Evolutionary conservation across 305 asterid genomes (phyloP), one percentile per base, ranked within the genome.

Genomic region (Ajuga reptans): DNA sequence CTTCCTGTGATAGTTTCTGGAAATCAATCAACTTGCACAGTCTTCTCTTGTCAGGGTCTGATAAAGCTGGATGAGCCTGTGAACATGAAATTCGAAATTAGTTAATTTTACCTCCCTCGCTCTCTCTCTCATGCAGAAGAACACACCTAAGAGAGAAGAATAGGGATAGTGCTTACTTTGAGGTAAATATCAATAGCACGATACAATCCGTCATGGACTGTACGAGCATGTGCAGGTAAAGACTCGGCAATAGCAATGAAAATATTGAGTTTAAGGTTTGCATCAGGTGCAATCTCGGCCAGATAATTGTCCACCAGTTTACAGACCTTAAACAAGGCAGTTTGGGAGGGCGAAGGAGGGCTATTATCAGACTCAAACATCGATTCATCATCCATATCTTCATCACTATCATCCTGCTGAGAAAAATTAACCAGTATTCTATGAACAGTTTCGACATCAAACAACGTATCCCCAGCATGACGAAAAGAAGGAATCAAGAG

Each of bases 271-370:
- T 86, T 82, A 51, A 94, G 90, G 68, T 89, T 89, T 8, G 88
- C 81, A 41, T 94, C 99, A 1, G 96, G 95, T 36, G 99, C 96
- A 55, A 94, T 84, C 81, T 94, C 98, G 27, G 96, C 87, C 16
- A 94, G 80, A 71, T 85, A 94, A 78, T 80, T 84, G 65, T 94
- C 98, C 66, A 94, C 84, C 7, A 94, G 68, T 75, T 88, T 89
- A 3, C 96, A 81, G 49, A 89, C 99, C 81, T 85, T 89, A 66
- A 79, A 81, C 71, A 93, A 51, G 2, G 96, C 91, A 11, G 82
- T 78, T 70, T 91, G 92, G 24, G 97, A 86, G 7, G 96, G 98
- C 1, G 86, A 82, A 71, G 86, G 54, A 51, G 86, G 86, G 67
- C 86, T 78, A 11, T 39, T 59, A 24, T 81, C 89, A 11, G 85